These are phyloP conservation scores for Ceratobasidium sp. DNA, from an alignment of 1,284 basidiomycete genomes.

Conservation along the genomic window DNA sequence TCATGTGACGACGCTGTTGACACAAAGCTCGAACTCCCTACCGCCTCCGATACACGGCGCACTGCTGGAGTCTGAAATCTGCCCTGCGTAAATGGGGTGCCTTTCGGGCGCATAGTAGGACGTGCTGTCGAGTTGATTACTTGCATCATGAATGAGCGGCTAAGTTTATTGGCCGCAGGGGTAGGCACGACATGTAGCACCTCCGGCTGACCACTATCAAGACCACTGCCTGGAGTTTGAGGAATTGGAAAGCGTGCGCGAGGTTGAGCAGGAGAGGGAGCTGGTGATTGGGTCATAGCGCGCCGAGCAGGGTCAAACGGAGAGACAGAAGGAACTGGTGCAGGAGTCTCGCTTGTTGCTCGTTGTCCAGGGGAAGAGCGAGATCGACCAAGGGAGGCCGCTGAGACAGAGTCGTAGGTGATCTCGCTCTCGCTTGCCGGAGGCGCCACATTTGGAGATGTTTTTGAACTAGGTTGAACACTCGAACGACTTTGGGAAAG, in stretches of 20 bases:
- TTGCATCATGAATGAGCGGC: constrained; percentile 44
- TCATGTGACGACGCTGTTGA: constrained; percentile 88
- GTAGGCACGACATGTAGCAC: constrained; percentile 4
- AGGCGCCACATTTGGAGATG: constrained; percentile 23
- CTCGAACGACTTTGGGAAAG: constrained; percentile 37
- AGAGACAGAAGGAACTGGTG: not conserved
- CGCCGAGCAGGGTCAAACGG: constrained; percentile 7
- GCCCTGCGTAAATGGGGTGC: constrained; percentile 28
- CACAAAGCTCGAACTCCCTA: constrained; percentile 61
- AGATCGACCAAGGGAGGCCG: constrained; percentile 8
- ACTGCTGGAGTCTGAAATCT: constrained; percentile 43
- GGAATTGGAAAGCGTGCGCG: constrained; percentile 31
- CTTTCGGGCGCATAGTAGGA: constrained; percentile 35
- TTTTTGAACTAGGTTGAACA: constrained; percentile 23
- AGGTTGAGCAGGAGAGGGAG: constrained; percentile 25
- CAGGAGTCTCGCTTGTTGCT: constrained; percentile 9
- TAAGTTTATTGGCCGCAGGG: constrained; percentile 23
- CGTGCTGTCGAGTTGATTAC: constrained; percentile 33
- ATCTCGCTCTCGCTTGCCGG: constrained; percentile 42
- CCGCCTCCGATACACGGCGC: constrained; percentile 34
- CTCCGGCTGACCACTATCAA: constrained; percentile 4
- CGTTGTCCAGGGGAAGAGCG: constrained; percentile 29
- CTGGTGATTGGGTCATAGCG: constrained; percentile 25
- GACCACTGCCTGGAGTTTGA: constrained; percentile 36
- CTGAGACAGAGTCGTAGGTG: constrained; percentile 41